Evolutionary conservation across 2,329 filamentous ascomycete genomes (phyloP), one percentile per base, ranked within the genome.

Genomic region (Parastagonospora avenae): DNA sequence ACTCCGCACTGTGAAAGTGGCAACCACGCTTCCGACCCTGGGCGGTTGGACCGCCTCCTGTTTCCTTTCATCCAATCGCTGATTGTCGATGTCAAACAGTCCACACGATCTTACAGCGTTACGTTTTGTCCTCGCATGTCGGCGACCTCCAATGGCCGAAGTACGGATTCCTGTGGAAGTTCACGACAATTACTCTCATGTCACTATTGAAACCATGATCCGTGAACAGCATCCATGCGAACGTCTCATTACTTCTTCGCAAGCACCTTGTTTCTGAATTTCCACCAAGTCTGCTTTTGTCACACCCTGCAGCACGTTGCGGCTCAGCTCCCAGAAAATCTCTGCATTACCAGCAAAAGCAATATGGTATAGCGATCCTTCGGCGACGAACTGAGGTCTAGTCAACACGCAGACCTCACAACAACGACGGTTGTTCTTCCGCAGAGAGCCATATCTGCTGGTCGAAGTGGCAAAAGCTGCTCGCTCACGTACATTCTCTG

Each of bases 261-360:
- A 10, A 9, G 29, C 15, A 28, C 33, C 33, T 36, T 42, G 30
- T 10, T 41, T 28, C 19, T 31, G 28, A 28, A 52, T 41, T 33
- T 44, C 44, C 29, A 33, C 12, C 32, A 43, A 39, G 28, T 50
- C 33, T 40, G 32, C 50, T 40, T 48, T 24, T 14, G 37, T 46
- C 35, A 45, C 45, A 46, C 44, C 50, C 42, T 45, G 42, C 47
- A 54, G 49, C 32, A 54, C 39, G 32, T 48, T 57, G 59, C 55
- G 55, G 55, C 55, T 61, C 55, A 49, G 48, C 46, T 47, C 47
- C 49, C 52, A 50, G 33, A 32, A 37, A 39, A 46, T 35, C 9
- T 48, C 37, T 48, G 46, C 49, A 47, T 46, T 42, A 42, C 46
- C 41, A 33, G 47, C 37, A 57, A 60, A 63, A 63, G 55, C 50